Conservation (phyloP, 1,284 basidiomycete species). For the Cutaneotrichosporon mucoides region DNA sequence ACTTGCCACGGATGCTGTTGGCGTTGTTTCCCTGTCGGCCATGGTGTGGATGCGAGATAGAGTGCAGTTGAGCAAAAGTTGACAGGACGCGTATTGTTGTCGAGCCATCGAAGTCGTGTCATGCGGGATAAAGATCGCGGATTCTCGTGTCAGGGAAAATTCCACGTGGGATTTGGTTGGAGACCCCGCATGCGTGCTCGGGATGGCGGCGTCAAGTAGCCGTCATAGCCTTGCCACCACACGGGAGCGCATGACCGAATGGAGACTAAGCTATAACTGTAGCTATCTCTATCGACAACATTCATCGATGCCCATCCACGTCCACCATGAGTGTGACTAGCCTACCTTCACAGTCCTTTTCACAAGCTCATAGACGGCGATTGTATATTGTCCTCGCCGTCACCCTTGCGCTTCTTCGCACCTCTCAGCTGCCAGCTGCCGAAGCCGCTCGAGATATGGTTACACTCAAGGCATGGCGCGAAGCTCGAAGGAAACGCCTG, state of each 20-base stretch:
- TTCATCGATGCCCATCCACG: neutral
- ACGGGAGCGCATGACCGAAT: too few relatives aligned
- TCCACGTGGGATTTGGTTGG: too few relatives aligned
- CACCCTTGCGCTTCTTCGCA: constrained; percentile 14
- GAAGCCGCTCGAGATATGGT: constrained; percentile 18
- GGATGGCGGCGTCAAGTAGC: too few relatives aligned
- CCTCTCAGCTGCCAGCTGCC: neutral
- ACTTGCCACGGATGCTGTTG: constrained; percentile 27
- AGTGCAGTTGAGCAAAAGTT: too few relatives aligned
- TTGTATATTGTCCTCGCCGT: constrained; percentile 16
- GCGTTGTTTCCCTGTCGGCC: constrained; percentile 40
- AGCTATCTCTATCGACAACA: too few relatives aligned
- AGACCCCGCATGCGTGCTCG: too few relatives aligned
- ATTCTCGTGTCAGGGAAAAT: too few relatives aligned
- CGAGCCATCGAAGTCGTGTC: too few relatives aligned
- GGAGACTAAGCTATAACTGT: too few relatives aligned
- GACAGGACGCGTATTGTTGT: too few relatives aligned
- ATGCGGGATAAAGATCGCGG: too few relatives aligned
- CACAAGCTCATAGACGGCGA: constrained; percentile 15
- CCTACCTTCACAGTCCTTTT: constrained; percentile 14
- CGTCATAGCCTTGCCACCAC: too few relatives aligned
- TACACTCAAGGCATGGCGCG: constrained; percentile 31
- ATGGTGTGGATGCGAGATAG: constrained; percentile 2
- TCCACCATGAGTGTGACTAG: constrained; percentile 14
- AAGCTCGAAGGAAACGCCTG: constrained; percentile 17